Evolutionary conservation across 768 basidiomycete species (phyloP).

Genomic region (Xerocomellus dryophilus): DNA sequence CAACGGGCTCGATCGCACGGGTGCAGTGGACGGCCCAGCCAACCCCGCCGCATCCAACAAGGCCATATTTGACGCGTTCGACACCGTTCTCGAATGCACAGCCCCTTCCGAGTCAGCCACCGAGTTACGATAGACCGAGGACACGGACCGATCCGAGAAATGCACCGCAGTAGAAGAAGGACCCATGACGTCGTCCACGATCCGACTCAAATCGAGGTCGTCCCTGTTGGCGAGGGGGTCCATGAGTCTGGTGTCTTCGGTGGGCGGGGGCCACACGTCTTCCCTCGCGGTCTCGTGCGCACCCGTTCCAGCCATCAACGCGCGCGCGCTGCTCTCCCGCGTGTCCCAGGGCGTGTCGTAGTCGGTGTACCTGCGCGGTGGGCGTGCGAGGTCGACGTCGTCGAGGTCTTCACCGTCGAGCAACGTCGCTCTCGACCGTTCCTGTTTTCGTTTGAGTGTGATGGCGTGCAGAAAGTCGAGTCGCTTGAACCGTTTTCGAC

Average conservation of each 20-base stretch:
- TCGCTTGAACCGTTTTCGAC: slow-evolving; percentile 36
- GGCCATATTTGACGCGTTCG: slow-evolving; percentile 18
- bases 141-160: slow-evolving; percentile 24
- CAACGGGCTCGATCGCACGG: slow-evolving; percentile 23
- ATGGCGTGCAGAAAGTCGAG: slow-evolving; percentile 32
- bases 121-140: slow-evolving; percentile 16
- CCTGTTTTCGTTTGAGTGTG: slow-evolving; percentile 20
- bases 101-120: slow-evolving; percentile 1
- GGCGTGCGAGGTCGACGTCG: slow-evolving; percentile 4
- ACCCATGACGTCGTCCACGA: slow-evolving; percentile 52
- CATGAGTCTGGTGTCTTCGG: slow-evolving; percentile 24
- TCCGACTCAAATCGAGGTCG: slow-evolving; percentile 39
- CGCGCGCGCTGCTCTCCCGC: no score
- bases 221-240: slow-evolving; percentile 12
- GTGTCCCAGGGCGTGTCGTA: slow-evolving; percentile 25
- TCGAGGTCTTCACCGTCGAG: slow-evolving; percentile 28
- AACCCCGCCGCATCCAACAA: slow-evolving; percentile 27
- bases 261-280: slow-evolving; percentile 44
- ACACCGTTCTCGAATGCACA: slow-evolving; percentile 20
- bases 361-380: slow-evolving; percentile 16
- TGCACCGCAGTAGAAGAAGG: slow-evolving; percentile 20
- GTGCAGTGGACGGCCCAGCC: neutral
- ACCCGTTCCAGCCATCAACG: neutral
- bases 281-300: no score
- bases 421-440: slow-evolving; percentile 17